Evolutionary conservation across 2,329 filamentous ascomycete species (phyloP).

Genomic region (Pestalotiopsis sp.): DNA sequence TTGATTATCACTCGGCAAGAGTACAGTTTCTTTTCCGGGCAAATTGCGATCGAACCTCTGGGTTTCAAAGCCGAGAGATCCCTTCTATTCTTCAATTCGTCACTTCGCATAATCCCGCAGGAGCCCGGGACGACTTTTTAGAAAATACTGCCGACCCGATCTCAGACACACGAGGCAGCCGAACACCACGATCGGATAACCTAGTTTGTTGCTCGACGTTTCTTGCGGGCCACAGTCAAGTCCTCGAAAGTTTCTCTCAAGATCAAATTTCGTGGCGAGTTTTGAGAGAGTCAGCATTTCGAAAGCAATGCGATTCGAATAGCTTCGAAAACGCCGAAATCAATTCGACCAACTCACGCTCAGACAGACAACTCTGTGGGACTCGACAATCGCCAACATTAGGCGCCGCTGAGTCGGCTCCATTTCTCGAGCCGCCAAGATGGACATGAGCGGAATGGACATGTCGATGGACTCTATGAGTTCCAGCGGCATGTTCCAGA

Average conservation of each 20-base stretch:
- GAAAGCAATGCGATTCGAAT: neutral
- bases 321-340: neutral
- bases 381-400: neutral
- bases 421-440: conserved; percentile 15
- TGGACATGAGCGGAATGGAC: conserved; percentile 29
- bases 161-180: neutral
- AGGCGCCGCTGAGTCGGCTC: neutral
- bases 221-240: neutral
- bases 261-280: neutral
- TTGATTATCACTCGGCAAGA: neutral
- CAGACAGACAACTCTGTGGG: neutral
- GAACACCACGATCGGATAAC: neutral
- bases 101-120: neutral
- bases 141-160: neutral
- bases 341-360: neutral
- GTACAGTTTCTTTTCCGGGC: neutral
- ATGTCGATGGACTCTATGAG: conserved; percentile 6
- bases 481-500: conserved; percentile 37
- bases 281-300: neutral
- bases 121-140: neutral
- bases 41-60: neutral
- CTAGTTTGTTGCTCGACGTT: neutral
- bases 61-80: neutral
- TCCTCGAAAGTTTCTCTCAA: neutral
- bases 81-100: neutral